phyloP scores from a whole-genome alignment of 495 filamentous ascomycete species.

The Thozetella sp. region DNA sequence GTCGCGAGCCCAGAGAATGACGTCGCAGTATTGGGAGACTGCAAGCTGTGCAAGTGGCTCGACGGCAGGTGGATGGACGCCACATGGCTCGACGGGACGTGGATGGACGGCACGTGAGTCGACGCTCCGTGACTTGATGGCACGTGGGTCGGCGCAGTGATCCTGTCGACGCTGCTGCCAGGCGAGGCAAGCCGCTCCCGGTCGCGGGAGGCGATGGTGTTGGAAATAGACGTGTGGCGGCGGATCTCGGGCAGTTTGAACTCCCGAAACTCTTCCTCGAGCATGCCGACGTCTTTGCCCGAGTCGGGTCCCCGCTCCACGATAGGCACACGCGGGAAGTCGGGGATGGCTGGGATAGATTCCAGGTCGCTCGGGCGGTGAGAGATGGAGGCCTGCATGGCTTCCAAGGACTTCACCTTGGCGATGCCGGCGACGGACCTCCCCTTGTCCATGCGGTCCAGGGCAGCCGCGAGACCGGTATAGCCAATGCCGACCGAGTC shows the following conservation, averaged over 20 bases:
- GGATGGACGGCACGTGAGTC: too few species aligned
- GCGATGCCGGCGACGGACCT: slow-evolving; percentile 16
- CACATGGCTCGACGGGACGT: too few species aligned
- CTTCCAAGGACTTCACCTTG: slow-evolving; percentile 19
- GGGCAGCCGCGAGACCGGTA: slow-evolving; percentile 46
- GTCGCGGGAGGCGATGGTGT: slow-evolving; percentile 11
- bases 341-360: neutral
- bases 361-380: neutral
- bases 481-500: slow-evolving; percentile 45
- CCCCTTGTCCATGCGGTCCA: slow-evolving; percentile 33
- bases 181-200: neutral
- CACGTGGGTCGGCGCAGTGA: neutral
- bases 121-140: too few species aligned
- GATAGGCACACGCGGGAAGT: neutral
- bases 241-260: slow-evolving; percentile 18
- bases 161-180: neutral
- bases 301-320: neutral
- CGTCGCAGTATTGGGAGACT: neutral
- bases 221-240: slow-evolving; percentile 23
- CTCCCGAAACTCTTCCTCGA: neutral
- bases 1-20: neutral
- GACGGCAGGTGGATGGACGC: too few species aligned
- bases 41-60: neutral
- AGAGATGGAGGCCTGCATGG: neutral
- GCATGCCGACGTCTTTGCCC: slow-evolving; percentile 6